Evolutionary conservation across 2,329 filamentous ascomycete species (phyloP).

Genomic region (Delphinella strobiligena): DNA sequence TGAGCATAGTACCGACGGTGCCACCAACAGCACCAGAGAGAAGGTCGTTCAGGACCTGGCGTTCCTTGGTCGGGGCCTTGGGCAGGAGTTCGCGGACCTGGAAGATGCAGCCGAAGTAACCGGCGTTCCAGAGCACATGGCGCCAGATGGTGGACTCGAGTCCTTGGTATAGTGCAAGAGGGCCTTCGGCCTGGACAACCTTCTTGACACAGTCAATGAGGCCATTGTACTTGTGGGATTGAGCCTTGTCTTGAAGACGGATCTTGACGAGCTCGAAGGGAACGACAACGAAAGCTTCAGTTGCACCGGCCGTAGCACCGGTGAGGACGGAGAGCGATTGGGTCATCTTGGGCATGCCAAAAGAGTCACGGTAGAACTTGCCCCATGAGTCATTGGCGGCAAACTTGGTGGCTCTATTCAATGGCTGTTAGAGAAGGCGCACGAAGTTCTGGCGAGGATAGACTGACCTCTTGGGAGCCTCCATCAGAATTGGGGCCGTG

Average conservation of each 20-base stretch:
- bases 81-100: slow-evolving; percentile 82
- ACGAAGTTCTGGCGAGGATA: neutral
- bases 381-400: slow-evolving; percentile 99
- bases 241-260: slow-evolving; percentile 87
- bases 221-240: slow-evolving; percentile 75
- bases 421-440: neutral
- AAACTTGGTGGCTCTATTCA: slow-evolving; percentile 77
- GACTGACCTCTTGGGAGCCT: slow-evolving; percentile 65
- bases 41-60: slow-evolving; percentile 77
- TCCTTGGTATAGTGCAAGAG: slow-evolving; percentile 87
- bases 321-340: slow-evolving; percentile 87
- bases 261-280: slow-evolving; percentile 99
- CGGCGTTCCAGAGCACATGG: slow-evolving; percentile 86
- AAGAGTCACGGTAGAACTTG: slow-evolving; percentile 77
- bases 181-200: slow-evolving; percentile 73
- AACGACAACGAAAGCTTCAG: slow-evolving; percentile 92
- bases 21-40: slow-evolving; percentile 79
- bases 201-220: slow-evolving; percentile 70
- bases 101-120: slow-evolving; percentile 98
- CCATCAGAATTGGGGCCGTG: slow-evolving; percentile 91
- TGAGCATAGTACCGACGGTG: slow-evolving; percentile 79
- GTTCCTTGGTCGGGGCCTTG: slow-evolving; percentile 63
- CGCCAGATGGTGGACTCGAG: slow-evolving; percentile 95
- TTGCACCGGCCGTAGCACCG: slow-evolving; percentile 87
- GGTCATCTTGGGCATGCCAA: slow-evolving; percentile 77